Conservation (phyloP, 768 basidiomycete species). For the Mycena rebaudengoi region DNA sequence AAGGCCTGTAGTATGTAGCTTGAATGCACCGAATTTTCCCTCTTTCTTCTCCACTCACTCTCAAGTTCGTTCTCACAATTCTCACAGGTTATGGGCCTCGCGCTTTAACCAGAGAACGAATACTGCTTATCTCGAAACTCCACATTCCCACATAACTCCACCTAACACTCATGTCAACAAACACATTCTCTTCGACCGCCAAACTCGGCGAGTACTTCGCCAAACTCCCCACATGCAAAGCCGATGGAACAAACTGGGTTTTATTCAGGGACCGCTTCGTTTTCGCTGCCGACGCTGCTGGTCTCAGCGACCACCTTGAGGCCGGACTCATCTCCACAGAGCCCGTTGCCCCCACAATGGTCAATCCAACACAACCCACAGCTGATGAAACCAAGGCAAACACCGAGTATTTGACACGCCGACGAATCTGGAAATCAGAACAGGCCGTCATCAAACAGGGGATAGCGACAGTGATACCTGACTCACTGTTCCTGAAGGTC, state of each 20-base stretch:
- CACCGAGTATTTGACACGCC: background rate
- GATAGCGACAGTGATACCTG: constrained; percentile 29
- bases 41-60: too few relatives aligned
- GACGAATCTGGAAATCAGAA: constrained; percentile 20
- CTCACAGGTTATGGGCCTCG: constrained; percentile 5
- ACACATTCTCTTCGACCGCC: constrained; percentile 11
- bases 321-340: background rate
- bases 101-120: background rate
- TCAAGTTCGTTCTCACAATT: too few relatives aligned
- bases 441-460: constrained; percentile 31
- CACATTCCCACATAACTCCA: background rate
- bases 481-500: constrained; percentile 34
- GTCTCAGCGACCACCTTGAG: constrained; percentile 1
- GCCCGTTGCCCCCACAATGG: background rate
- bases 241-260: constrained; percentile 6
- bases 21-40: too few relatives aligned
- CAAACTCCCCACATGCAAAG: constrained; percentile 6
- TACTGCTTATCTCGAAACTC: too few relatives aligned
- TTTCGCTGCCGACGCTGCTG: background rate
- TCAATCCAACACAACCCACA: background rate
- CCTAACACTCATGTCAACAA: constrained; percentile 2
- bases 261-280: constrained; percentile 3
- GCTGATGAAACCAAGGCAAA: background rate
- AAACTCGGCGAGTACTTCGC: constrained; percentile 18
- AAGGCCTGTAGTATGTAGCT: too few relatives aligned